Evolutionary conservation across 495 filamentous ascomycete genomes (phyloP).

Genomic region (Annulohypoxylon nitens): DNA sequence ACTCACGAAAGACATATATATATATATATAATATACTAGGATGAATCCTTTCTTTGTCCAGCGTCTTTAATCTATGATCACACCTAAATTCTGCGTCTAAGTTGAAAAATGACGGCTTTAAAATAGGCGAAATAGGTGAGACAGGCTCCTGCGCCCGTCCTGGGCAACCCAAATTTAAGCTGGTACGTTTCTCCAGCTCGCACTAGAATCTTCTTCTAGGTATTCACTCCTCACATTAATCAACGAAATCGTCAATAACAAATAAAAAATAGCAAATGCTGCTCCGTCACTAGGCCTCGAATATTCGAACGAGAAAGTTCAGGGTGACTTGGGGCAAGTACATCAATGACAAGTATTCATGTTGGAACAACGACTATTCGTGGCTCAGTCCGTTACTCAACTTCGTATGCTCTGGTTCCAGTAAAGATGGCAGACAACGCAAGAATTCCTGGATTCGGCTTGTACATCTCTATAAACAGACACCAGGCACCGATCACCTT

Average conservation of each 20-base stretch:
- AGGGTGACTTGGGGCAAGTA: background rate
- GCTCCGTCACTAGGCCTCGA: background rate
- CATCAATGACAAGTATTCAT: background rate
- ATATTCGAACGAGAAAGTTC: background rate
- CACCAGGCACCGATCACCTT: background rate
- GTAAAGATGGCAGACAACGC: background rate
- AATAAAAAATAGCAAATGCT: background rate
- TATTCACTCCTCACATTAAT: background rate
- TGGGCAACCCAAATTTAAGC: background rate
- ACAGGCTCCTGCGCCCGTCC: background rate
- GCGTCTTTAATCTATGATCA: background rate
- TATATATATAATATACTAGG: too few species aligned
- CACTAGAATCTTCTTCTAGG: background rate
- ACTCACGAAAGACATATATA: too few species aligned
- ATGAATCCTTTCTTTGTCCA: background rate
- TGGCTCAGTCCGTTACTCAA: background rate
- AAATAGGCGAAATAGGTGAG: background rate
- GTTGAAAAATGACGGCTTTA: background rate
- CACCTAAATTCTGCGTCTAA: too few species aligned
- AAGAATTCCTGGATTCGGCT: background rate
- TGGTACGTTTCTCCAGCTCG: background rate
- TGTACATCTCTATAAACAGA: background rate
- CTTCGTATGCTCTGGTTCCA: background rate
- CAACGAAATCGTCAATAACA: background rate
- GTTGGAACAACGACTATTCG: background rate